Conservation (phyloP, 768 basidiomycete species). For the Russula sp. region DNA sequence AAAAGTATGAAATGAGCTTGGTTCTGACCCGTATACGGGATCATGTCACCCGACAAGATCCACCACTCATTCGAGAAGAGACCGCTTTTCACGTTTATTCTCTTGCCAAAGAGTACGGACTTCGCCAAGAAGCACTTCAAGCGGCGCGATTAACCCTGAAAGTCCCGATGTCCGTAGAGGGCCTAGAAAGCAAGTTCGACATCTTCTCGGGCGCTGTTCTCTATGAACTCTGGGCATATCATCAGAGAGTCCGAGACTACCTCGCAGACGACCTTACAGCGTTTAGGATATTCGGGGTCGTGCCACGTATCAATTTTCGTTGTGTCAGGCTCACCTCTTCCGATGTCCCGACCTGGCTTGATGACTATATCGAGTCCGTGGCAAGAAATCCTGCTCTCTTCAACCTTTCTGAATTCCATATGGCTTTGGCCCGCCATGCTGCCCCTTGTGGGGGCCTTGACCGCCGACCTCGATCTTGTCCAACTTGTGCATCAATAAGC, state of each 20-base stretch:
- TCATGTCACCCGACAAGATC: background rate
- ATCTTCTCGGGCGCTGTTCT: slow-evolving; percentile 1
- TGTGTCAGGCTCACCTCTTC: background rate
- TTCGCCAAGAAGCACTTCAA: slow-evolving; percentile 5
- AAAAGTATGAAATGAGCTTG: slow-evolving; percentile 5
- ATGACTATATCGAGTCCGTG: background rate
- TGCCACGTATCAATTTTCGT: background rate
- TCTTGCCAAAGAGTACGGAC: slow-evolving; percentile 5
- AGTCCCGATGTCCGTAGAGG: background rate
- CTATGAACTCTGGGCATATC: slow-evolving; percentile 11
- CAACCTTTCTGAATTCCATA: slow-evolving; percentile 6
- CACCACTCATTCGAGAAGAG: slow-evolving; percentile 7
- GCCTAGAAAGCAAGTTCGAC: slow-evolving; percentile 3
- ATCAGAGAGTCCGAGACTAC: background rate
- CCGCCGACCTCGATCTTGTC: background rate
- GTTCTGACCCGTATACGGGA: slow-evolving; percentile 3
- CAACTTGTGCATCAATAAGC: slow-evolving; percentile 1
- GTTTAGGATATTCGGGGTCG: background rate
- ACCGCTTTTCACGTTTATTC: slow-evolving; percentile 1
- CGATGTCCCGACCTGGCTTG: slow-evolving; percentile 7
- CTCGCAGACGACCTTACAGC: background rate
- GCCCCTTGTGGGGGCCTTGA: background rate
- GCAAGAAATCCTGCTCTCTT: background rate
- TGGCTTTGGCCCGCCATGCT: slow-evolving; percentile 2
- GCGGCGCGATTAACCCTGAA: slow-evolving; percentile 6